Base-by-base conservation (phyloP, 306 rosid species). In the Quercus aquifolioides region DNA sequence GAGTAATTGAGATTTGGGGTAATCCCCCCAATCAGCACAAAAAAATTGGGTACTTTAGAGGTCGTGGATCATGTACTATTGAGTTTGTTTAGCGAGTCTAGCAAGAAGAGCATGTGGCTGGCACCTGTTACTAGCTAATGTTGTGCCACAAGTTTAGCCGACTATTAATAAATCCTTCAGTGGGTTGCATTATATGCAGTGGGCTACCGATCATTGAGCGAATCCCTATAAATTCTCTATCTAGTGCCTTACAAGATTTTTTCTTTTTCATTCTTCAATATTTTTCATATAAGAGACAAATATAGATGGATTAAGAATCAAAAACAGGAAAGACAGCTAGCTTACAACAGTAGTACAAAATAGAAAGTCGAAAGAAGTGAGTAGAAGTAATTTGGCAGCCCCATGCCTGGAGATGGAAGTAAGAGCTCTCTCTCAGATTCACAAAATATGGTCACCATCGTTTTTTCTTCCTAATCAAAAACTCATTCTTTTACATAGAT, bases 401-500 rank as follows among this genome's bases (percentile, higher is more conserved):
- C 70, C 82, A 78, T 83, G 54, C 76, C 63, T 74, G 67, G 55
- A 69, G 20, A 35, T 7, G 68, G 57, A 79, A 14, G 51, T 19
- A 19, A 31, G 67, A 79, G 57, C 64, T 70, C 63, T 55, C 71
- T 41, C 33, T 55, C 74, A 25, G 79, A 77, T 77, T 75, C 83
- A 65, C 72, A 76, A 67, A 75, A 23, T 31, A 54, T n/a, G 54
- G 52, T 78, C 65, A 58, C 63, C 57, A 81, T 83, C 31, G 46
- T 19, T 81, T 71, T 83, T 59, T 72, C 78, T 41, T 55, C 81
- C 81, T 74, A 73, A 35, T 77, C 57, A 76, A 80, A 84, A 3
- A 14, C 28, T 35, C 54, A 82, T 69, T 80, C 86, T 82, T 75
- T 83, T 78, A 49, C 83, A 83, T 64, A 80, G 43, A 52, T 63